Evolutionary conservation across 2,329 filamentous ascomycete genomes (phyloP).

Genomic region (Epichloe elymi): DNA sequence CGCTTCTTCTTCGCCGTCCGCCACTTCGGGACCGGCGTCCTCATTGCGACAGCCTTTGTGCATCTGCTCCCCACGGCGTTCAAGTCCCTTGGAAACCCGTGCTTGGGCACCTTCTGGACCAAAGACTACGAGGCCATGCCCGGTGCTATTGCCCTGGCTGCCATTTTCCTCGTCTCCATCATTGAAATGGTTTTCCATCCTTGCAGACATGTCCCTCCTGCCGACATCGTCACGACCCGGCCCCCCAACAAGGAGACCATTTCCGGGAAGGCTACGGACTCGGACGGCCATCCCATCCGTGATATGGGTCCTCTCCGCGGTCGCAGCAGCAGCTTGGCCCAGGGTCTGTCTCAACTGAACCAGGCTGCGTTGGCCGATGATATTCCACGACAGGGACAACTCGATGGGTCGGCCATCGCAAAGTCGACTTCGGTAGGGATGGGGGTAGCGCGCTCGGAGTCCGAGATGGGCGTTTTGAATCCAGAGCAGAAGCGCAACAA

Average conservation of each 20-base stretch:
- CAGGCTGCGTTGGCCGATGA: constrained; percentile 6
- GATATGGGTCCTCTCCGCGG: constrained; percentile 22
- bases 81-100: constrained; percentile 47
- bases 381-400: not conserved
- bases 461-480: constrained; percentile 14
- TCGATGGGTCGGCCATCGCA: not conserved
- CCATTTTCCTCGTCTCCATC: constrained; percentile 64
- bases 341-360: constrained; percentile 18
- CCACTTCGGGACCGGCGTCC: constrained; percentile 68
- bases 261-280: not conserved
- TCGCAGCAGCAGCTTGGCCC: constrained; percentile 21
- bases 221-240: constrained; percentile 1
- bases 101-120: constrained; percentile 64
- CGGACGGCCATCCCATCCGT: constrained; percentile 12
- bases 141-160: constrained; percentile 66
- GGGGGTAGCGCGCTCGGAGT: not conserved
- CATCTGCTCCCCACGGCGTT: constrained; percentile 59
- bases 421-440: not conserved
- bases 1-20: constrained; percentile 43
- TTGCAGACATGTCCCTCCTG: constrained; percentile 18
- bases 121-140: constrained; percentile 63
- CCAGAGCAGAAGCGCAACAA: constrained; percentile 47
- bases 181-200: constrained; percentile 59
- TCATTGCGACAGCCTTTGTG: constrained; percentile 65
- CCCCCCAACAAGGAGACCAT: not conserved